Conservation (phyloP, 768 basidiomycete genomes). For the Trametes villosa region DNA sequence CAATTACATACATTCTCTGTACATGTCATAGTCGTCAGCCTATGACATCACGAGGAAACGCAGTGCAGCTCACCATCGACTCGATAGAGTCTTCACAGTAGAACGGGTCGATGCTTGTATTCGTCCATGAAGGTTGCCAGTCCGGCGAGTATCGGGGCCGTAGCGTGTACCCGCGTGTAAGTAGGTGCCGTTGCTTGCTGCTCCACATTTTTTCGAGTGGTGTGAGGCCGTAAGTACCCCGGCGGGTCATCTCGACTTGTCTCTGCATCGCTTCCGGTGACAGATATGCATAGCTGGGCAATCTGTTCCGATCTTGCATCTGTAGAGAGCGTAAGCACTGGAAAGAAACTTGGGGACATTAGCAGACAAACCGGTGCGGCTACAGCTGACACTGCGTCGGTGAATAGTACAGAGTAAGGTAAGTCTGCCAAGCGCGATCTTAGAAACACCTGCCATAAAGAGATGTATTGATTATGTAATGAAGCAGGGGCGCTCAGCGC, state of each 20-base stretch:
- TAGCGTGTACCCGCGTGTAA: slow-evolving; percentile 22
- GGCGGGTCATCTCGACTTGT: background rate
- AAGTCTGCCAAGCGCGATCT: too few species aligned
- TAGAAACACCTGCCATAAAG: too few species aligned
- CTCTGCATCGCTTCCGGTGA: background rate
- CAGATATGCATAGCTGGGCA: background rate
- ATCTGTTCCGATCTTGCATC: background rate
- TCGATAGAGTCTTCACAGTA: slow-evolving; percentile 24
- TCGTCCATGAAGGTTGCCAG: slow-evolving; percentile 20
- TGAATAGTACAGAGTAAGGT: too few species aligned
- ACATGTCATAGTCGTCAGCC: background rate
- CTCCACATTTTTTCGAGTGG: slow-evolving; percentile 11
- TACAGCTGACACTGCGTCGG: too few species aligned
- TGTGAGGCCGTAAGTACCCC: slow-evolving; percentile 5
- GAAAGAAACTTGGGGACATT: too few species aligned
- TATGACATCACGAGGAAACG: background rate
- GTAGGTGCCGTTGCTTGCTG: slow-evolving; percentile 16
- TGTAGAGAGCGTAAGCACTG: background rate
- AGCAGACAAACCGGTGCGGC: too few species aligned
- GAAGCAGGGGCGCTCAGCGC: too few species aligned
- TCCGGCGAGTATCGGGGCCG: slow-evolving; percentile 20
- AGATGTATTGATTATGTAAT: too few species aligned
- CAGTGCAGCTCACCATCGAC: background rate
- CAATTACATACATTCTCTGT: slow-evolving; percentile 20
- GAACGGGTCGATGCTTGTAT: slow-evolving; percentile 8